Base-by-base conservation (phyloP, 768 basidiomycete species). In the Trametes sanguinea region DNA sequence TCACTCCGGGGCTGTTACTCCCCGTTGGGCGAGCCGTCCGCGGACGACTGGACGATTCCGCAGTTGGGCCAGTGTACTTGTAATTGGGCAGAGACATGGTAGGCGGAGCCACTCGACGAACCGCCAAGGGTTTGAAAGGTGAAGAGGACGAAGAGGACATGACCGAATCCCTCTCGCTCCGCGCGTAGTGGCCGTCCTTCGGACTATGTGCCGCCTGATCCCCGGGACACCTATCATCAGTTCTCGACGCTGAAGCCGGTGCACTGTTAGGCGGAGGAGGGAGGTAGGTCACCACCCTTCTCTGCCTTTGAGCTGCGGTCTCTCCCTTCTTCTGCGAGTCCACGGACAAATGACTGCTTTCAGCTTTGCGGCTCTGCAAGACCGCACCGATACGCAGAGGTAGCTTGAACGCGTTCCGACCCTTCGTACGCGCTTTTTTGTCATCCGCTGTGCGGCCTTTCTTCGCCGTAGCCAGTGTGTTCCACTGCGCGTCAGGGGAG, bases 401-500 rank as follows among this genome's bases (percentile, higher is more conserved):
- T 3, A 57, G 14, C 51, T 57, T 62, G 55, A 62, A 62, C 33
- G 35, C 35, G 11, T 40, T 52, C 6, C 14, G 48, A 13, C 35
- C 44, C 33, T 16, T 35, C 3, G 44, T 27, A 7, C 32, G 16
- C 13, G 27, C 29, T 13, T 44, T 40, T 22, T 17, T 37, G 10
- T 2, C n/a, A 6, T 14, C 17, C 9, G 16, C 45, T 10, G 11
- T 27, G 10, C 40, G 33, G n/a, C 37, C 8, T 32, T 69, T 65
- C 37, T 53, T 58, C 45, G 65, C 3, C 35, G 11, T 11, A 3
- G 61, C 52, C 22, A 72, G 50, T 7, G 71, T 72, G 10, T 65
- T 63, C 71, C 72, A 73, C 1, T 50, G 39, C 3, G 65, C 33
- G 22, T 72, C 64, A n/a, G 71, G 70, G 52, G 65, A 69, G 22